These are phyloP conservation scores for Yamadazyma epiphylla DNA, from an alignment of 1,139 yeast genomes.

Conservation along the genomic window DNA sequence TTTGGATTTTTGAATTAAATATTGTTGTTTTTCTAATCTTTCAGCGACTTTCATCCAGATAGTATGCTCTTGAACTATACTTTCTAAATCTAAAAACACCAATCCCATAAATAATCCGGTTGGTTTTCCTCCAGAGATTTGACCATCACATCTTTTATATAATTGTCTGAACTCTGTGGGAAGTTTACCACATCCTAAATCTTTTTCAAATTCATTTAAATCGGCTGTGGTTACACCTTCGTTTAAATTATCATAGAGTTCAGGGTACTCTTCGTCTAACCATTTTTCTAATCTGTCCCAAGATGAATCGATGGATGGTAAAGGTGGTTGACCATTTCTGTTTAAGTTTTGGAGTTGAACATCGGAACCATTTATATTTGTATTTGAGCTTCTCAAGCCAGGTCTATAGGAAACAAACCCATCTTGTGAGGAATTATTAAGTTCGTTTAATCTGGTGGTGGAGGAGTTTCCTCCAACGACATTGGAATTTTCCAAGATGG, in stretches of 20 bases:
- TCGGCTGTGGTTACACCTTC: constrained; percentile 73
- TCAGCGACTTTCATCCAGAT: constrained; percentile 71
- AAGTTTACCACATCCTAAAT: constrained; percentile 57
- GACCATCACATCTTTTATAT: constrained; percentile 77
- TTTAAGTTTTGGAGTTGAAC: constrained; percentile 41
- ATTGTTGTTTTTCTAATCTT: constrained; percentile 42
- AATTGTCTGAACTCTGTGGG: constrained; percentile 78
- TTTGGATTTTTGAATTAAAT: constrained; percentile 21
- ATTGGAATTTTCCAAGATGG: constrained; percentile 16
- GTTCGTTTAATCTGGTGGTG: constrained; percentile 32
- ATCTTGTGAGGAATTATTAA: constrained; percentile 26
- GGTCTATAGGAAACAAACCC: constrained; percentile 35
- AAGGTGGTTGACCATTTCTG: constrained; percentile 58
- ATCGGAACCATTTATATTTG: constrained; percentile 29
- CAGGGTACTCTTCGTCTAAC: constrained; percentile 78
- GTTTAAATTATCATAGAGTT: constrained; percentile 66
- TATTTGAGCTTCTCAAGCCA: constrained; percentile 31
- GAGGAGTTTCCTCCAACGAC: constrained; percentile 19
- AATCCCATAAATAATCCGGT: constrained; percentile 73
- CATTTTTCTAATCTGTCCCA: constrained; percentile 75
- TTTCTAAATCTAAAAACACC: constrained; percentile 66
- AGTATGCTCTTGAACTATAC: constrained; percentile 63
- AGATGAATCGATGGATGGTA: constrained; percentile 65
- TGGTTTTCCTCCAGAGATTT: constrained; percentile 70
- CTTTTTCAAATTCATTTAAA: constrained; percentile 72